These are phyloP conservation scores for Gymnopus androsaceus DNA, from an alignment of 1,284 basidiomycete species.

Conservation along the genomic window DNA sequence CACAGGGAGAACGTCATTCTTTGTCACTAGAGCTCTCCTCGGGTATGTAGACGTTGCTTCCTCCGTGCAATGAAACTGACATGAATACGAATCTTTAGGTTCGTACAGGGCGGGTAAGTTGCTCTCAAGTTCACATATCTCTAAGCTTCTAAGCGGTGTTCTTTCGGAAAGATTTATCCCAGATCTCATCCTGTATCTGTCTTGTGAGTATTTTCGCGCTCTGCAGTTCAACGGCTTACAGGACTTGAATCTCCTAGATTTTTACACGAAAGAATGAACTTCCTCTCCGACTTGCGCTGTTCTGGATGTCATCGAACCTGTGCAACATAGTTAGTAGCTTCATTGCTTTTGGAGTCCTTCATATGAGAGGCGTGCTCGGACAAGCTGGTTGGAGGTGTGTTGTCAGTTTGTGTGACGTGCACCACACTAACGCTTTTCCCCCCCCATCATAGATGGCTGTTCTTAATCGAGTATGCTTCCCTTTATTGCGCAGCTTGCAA, in stretches of 20 bases:
- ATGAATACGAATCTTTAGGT: constrained; percentile 32
- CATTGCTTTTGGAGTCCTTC: constrained; percentile 64
- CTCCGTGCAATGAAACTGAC: background rate
- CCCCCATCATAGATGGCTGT: constrained; percentile 37
- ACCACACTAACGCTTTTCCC: too few relatives aligned
- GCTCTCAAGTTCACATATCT: background rate
- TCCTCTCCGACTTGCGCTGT: constrained; percentile 64
- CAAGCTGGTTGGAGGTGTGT: constrained; percentile 59
- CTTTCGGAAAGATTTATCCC: constrained; percentile 46
- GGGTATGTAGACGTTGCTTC: constrained; percentile 39
- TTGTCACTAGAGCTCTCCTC: constrained; percentile 44
- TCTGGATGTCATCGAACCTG: constrained; percentile 66
- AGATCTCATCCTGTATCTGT: constrained; percentile 66
- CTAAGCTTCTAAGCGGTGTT: constrained; percentile 14
- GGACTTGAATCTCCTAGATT: constrained; percentile 38
- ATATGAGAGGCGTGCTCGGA: constrained; percentile 58
- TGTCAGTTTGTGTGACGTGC: too few relatives aligned
- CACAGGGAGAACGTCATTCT: constrained; percentile 54
- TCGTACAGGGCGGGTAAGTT: constrained; percentile 59
- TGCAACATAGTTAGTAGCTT: constrained; percentile 59
- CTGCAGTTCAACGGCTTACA: background rate
- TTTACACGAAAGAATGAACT: constrained; percentile 70
- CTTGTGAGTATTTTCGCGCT: constrained; percentile 32
- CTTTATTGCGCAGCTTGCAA: background rate
- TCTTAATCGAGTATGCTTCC: constrained; percentile 46